Evolutionary conservation across 1,139 yeast genomes (phyloP).

Genomic region (Debaryomyces psychrophilus): DNA sequence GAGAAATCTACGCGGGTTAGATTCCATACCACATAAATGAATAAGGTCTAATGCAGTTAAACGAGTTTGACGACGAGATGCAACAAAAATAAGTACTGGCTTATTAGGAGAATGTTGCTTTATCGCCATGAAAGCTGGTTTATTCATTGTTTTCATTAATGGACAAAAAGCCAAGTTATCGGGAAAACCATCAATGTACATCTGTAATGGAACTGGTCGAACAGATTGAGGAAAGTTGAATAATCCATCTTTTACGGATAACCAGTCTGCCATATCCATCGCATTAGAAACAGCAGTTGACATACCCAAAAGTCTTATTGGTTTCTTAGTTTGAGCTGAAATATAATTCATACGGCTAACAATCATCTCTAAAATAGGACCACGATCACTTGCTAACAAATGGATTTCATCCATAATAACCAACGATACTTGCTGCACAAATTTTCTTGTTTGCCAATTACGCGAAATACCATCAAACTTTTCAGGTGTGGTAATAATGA

Average conservation of each 20-base stretch:
- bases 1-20: slow-evolving; percentile 85
- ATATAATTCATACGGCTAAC: slow-evolving; percentile 97
- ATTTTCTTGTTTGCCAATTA: slow-evolving; percentile 94
- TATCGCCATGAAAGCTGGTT: slow-evolving; percentile 95
- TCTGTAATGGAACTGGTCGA: slow-evolving; percentile 95
- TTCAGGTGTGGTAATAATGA: slow-evolving; percentile 95
- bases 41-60: slow-evolving; percentile 92
- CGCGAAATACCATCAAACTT: slow-evolving; percentile 98
- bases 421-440: slow-evolving; percentile 87
- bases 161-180: slow-evolving; percentile 94
- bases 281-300: slow-evolving; percentile 99
- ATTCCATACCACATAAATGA: slow-evolving; percentile 93
- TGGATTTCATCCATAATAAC: slow-evolving; percentile 99
- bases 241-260: slow-evolving; percentile 85
- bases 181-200: slow-evolving; percentile 97
- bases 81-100: slow-evolving; percentile 93
- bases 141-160: slow-evolving; percentile 96
- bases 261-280: slow-evolving; percentile 97
- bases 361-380: slow-evolving; percentile 97
- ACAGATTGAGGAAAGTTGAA: slow-evolving; percentile 95
- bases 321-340: slow-evolving; percentile 71
- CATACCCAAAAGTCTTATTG: slow-evolving; percentile 85
- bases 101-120: slow-evolving; percentile 92
- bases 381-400: slow-evolving; percentile 94
- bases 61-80: slow-evolving; percentile 95